Base-by-base conservation (phyloP, 805 yeast species). In the Saturnispora silvae region DNA sequence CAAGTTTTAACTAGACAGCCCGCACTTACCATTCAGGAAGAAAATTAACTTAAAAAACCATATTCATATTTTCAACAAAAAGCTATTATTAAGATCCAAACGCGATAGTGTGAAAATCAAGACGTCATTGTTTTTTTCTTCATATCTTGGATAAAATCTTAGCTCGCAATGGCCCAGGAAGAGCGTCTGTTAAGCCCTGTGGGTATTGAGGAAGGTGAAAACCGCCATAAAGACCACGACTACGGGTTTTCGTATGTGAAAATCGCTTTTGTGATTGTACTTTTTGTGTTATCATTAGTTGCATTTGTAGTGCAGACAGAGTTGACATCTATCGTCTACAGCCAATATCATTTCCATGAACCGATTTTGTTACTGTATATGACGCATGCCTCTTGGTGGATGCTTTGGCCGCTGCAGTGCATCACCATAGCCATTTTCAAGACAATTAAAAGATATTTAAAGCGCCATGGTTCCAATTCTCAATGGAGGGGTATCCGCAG, bases 261-360 rank as follows among this genome's bases (percentile, higher is more conserved):
- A 39, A 50, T 72, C n/a, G 41, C 60, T 4, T 64, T 69, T 45
- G 73, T 77, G 4, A 57, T 61, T 3, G 45, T 59, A 1, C 63
- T 80, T 2, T 67, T 77, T 29, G 11, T 64, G 2, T 40, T 72
- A 2, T 70, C 80, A 0, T 45, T 77, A 41, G 49, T 71, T 6
- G 50, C 86, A 3, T 85, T 85, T 57, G 86, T 85, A 4, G 50
- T 68, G 13, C 95, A 84, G 52, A 84, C 95, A 0, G 95, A 84
- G 53, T 63, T 77, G 42, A 82, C 94, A 2, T 69, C 84, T 5
- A 76, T 76, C 39, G 66, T 84, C 5, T 79, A 82, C 51, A 61
- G 65, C 22, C 52, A 62, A 6, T 53, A 66, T 19, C 69, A 67
- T 3, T 84, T 74, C 54, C 53, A 68, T 35, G 86, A 83, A 50